These are phyloP conservation scores for Citrus trifoliata DNA, from an alignment of 345 rosid genomes.

Conservation along the genomic window DNA sequence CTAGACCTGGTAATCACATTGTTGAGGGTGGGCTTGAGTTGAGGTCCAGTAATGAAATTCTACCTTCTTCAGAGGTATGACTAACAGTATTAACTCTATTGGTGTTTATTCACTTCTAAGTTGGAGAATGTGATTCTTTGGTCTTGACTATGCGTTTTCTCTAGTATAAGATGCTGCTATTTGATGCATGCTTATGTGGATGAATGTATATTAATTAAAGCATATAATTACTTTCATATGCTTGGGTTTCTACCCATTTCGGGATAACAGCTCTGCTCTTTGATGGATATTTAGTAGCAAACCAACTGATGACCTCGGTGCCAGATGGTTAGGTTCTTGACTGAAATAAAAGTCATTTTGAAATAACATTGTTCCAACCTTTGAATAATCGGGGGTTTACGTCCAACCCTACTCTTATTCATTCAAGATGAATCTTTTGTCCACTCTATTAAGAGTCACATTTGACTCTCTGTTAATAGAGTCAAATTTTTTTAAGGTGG, in stretches of 20 bases:
- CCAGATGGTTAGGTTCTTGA: not conserved
- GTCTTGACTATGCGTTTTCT: not conserved
- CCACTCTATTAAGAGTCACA: not conserved
- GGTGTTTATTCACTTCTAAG: not conserved
- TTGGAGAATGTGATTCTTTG: not conserved
- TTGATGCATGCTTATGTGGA: not conserved
- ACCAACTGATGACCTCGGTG: not conserved
- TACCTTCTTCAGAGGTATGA: slow-evolving; percentile 61
- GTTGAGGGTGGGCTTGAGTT: slow-evolving; percentile 49
- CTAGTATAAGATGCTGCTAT: not conserved
- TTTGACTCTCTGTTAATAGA: too few relatives aligned
- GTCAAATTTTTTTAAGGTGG: not conserved
- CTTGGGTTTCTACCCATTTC: not conserved
- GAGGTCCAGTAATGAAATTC: slow-evolving; percentile 46
- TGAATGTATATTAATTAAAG: not conserved
- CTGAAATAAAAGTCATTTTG: slow-evolving; percentile 6
- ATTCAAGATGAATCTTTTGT: not conserved
- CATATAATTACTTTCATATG: slow-evolving; percentile 6
- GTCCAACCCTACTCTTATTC: not conserved
- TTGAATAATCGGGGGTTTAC: not conserved
- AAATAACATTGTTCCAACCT: not conserved
- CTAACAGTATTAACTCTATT: not conserved
- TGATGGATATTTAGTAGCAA: not conserved
- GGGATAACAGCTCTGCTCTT: not conserved
- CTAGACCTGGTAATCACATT: slow-evolving; percentile 47